Percentiles rank a stretch among this genome's conserved stretches.
Conservation (phyloP, 305 asterid species). For the Solanum hybrid region DNA sequence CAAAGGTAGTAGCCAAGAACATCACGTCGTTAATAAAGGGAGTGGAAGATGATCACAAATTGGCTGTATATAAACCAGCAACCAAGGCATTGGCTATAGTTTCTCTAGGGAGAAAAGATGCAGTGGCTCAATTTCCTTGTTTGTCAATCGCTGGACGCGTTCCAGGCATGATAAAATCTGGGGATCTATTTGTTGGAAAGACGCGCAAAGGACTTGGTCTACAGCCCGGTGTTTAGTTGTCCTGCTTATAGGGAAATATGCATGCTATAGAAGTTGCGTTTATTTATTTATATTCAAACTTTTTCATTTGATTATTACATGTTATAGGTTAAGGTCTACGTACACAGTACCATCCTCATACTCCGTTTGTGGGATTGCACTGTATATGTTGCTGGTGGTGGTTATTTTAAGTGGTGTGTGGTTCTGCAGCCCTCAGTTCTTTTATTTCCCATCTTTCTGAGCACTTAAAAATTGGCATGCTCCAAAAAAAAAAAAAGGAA, state of each 20-base stretch:
- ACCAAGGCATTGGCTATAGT: constrained; percentile 50
- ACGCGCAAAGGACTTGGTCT: constrained; percentile 52
- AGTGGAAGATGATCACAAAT: constrained; percentile 18
- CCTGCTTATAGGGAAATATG: background rate
- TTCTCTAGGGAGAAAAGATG: constrained; percentile 59
- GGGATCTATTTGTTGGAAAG: constrained; percentile 58
- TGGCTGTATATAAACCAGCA: constrained; percentile 33
- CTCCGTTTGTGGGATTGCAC: background rate
- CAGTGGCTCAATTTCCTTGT: constrained; percentile 35
- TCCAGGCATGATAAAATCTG: constrained; percentile 63
- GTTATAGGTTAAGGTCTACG: background rate
- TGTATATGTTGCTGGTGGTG: background rate
- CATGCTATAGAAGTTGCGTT: background rate
- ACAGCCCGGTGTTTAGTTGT: constrained; percentile 8
- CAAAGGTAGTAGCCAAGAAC: constrained; percentile 56
- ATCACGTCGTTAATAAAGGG: constrained; percentile 46
- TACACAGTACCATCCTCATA: background rate
- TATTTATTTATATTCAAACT: background rate
- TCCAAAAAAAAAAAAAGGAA: no score
- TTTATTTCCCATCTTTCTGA: no score
- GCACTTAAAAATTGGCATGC: no score
- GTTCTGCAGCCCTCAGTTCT: no score
- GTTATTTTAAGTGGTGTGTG: no score
- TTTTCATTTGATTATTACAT: background rate
- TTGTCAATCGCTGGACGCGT: constrained; percentile 41